phyloP scores from a whole-genome alignment of 441 rosid species.

The Eutrema salsugineum region DNA sequence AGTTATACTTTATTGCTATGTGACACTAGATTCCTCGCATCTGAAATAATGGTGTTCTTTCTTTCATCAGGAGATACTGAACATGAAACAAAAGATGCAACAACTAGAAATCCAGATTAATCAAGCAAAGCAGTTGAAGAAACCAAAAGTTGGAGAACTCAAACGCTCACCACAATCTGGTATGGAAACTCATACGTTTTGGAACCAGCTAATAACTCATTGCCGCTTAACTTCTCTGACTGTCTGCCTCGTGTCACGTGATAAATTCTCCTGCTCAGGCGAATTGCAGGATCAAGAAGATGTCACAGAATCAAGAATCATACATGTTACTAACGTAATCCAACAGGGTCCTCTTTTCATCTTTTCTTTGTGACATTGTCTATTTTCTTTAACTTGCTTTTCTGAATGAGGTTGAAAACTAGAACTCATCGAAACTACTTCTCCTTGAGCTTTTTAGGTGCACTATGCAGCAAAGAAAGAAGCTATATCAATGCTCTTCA shows the following conservation, averaged over 20 bases:
- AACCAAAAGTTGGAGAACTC: conserved; percentile 25
- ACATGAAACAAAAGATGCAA: conserved; percentile 35
- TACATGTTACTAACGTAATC: conserved; percentile 33
- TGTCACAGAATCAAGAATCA: conserved; percentile 27
- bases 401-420: neutral
- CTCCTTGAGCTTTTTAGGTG: conserved; percentile 24
- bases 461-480: conserved; percentile 35
- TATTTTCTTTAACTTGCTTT: neutral
- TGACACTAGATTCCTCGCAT: neutral
- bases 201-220: neutral
- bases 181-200: neutral
- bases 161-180: conserved; percentile 23
- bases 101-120: conserved; percentile 32
- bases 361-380: neutral
- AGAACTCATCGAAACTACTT: neutral
- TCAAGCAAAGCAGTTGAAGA: conserved; percentile 30
- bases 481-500: conserved; percentile 33
- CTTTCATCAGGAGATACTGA: conserved; percentile 31
- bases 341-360: neutral
- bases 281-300: conserved; percentile 20
- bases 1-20: neutral
- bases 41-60: neutral
- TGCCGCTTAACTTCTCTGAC: neutral
- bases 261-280: conserved; percentile 23
- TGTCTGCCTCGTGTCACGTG: neutral